Conservation (phyloP, 345 rosid genomes). For the Salix exigua region DNA sequence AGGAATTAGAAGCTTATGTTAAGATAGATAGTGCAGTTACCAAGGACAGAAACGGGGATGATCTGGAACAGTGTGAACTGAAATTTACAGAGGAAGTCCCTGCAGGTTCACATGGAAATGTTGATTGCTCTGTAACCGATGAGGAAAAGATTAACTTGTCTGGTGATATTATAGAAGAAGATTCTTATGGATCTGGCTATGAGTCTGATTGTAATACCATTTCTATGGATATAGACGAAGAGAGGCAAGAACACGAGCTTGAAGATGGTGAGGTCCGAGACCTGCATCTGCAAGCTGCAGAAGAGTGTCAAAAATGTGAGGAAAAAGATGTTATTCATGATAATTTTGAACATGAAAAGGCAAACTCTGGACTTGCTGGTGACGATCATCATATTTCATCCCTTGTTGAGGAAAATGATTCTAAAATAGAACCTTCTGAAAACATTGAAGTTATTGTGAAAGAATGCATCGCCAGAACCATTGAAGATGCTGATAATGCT, state of each 20-base stretch:
- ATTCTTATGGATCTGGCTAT: constrained; percentile 38
- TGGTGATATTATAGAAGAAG: constrained; percentile 44
- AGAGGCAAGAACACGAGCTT: constrained; percentile 33
- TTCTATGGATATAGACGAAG: constrained; percentile 37
- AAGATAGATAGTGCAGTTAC: constrained; percentile 22
- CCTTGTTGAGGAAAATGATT: constrained; percentile 26
- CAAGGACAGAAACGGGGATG: constrained; percentile 27
- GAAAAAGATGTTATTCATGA: constrained; percentile 8
- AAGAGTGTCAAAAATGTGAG: constrained; percentile 27
- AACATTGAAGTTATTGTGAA: constrained; percentile 16
- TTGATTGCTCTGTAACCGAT: constrained; percentile 41
- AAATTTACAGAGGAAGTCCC: constrained; percentile 20
- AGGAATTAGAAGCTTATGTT: constrained; percentile 27
- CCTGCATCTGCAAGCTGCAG: constrained; percentile 17
- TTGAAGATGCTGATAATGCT: constrained; percentile 16
- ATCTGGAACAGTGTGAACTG: constrained; percentile 17
- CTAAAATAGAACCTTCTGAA: constrained; percentile 24
- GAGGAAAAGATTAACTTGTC: constrained; percentile 58
- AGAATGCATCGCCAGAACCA: constrained; percentile 16
- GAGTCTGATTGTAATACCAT: constrained; percentile 49
- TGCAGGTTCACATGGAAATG: constrained; percentile 33
- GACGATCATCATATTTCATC: constrained; percentile 24
- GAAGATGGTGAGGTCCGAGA: constrained; percentile 71
- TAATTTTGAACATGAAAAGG: constrained; percentile 28
- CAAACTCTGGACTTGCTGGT: constrained; percentile 18